phyloP scores from a whole-genome alignment of 208 protist species.

The Leishmania braziliensis region DNA sequence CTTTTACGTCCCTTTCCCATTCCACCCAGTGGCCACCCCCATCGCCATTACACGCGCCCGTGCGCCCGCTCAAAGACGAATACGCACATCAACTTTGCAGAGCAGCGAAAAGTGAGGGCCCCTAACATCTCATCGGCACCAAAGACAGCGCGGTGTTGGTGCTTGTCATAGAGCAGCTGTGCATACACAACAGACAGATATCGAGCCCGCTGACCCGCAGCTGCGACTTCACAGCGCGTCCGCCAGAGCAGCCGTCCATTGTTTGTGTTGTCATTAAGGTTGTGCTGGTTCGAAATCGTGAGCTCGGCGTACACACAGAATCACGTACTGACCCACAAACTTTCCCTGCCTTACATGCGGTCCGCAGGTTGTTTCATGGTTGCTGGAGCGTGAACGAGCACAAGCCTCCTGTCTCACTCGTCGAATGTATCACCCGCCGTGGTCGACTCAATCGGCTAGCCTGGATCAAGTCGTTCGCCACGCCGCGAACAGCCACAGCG shows the following conservation, averaged over 20 bases:
- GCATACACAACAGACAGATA: not conserved
- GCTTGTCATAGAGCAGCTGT: not conserved
- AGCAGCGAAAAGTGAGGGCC: not conserved
- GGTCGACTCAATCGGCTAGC: not conserved
- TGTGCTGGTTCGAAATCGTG: not conserved
- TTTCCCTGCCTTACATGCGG: not conserved
- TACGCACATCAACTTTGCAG: not conserved
- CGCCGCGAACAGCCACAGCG: not conserved
- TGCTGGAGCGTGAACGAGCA: slow-evolving; percentile 5
- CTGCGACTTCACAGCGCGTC: not conserved
- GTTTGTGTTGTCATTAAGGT: not conserved
- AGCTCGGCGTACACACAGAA: not conserved
- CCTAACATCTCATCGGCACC: not conserved
- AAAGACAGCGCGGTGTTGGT: not conserved
- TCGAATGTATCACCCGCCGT: slow-evolving; percentile 11
- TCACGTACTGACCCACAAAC: not conserved
- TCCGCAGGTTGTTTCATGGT: not conserved
- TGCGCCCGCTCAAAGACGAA: not conserved
- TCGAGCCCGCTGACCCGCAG: not conserved
- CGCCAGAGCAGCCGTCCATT: not conserved
- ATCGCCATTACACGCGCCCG: not conserved
- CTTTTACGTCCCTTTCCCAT: not conserved
- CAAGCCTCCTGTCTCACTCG: not conserved
- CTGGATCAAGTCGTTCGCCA: slow-evolving; percentile 24
- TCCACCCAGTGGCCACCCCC: not conserved